Conservation (phyloP, 2,329 filamentous ascomycete genomes). For the Aspergillus neoniger region DNA sequence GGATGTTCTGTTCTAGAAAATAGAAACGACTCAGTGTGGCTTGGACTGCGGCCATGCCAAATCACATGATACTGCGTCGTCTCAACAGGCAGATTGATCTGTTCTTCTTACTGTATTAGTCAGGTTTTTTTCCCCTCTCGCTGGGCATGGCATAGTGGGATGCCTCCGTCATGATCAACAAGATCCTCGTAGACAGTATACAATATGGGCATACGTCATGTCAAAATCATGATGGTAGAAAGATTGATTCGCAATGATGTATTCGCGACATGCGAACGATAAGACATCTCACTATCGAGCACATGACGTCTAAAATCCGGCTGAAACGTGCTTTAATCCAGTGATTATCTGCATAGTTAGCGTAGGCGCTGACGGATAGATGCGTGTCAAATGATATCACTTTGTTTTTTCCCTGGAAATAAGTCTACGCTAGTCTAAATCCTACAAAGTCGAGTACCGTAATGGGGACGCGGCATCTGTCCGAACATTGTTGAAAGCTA, state of each 20-base stretch:
- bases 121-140: background rate
- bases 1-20: background rate
- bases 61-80: background rate
- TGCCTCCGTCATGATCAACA: background rate
- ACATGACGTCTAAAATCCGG: constrained; percentile 1
- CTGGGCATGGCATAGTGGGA: background rate
- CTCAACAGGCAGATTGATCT: background rate
- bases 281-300: background rate
- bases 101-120: background rate
- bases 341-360: background rate
- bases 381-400: constrained; percentile 6
- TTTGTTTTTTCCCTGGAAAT: background rate
- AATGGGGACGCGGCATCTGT: background rate
- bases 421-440: background rate
- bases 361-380: background rate
- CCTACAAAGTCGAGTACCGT: background rate
- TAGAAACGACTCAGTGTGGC: background rate
- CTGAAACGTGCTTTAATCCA: background rate
- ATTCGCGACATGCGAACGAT: background rate
- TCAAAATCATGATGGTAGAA: background rate
- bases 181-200: background rate
- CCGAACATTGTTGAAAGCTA: background rate
- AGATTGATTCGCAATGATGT: background rate
- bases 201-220: no score
- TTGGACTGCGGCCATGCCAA: background rate